These are phyloP conservation scores for Begonia fuchsioides DNA, from an alignment of 306 rosid species.

Conservation along the genomic window DNA sequence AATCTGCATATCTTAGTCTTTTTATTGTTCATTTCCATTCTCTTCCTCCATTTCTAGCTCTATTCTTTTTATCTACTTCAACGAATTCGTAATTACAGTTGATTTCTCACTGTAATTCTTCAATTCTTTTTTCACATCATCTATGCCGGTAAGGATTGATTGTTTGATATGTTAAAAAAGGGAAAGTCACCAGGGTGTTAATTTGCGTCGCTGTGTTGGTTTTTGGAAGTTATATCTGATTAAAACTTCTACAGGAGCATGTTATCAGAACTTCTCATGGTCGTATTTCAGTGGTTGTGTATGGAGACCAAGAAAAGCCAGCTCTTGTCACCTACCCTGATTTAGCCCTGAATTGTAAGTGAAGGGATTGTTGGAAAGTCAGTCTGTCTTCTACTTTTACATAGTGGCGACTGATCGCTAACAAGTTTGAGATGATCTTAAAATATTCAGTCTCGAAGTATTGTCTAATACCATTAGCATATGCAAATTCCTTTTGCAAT, in stretches of 20 bases:
- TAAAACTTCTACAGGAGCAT: conserved; percentile 56
- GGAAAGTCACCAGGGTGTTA: neutral
- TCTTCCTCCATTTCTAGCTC: too few species aligned
- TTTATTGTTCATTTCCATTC: too few species aligned
- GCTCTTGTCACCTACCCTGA: conserved; percentile 93
- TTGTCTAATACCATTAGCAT: too few species aligned
- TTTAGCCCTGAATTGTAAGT: conserved; percentile 84
- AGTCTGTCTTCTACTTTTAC: neutral
- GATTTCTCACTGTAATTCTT: neutral
- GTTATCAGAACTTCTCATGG: conserved; percentile 58
- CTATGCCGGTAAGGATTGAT: neutral
- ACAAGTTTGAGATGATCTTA: too few species aligned
- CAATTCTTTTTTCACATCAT: neutral
- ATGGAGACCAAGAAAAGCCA: conserved; percentile 91
- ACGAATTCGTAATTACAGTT: neutral
- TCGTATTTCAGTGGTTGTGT: conserved; percentile 56
- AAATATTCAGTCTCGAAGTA: too few species aligned
- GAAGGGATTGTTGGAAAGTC: neutral
- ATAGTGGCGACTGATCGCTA: neutral
- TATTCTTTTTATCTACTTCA: too few species aligned
- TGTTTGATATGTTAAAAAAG: neutral
- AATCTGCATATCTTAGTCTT: too few species aligned
- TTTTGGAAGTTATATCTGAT: neutral
- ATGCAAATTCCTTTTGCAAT: too few species aligned
- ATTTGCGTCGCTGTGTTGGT: neutral